Evolutionary conservation across 179 eudicot genomes (phyloP).

Genomic region (Heliamphora pulchella): DNA sequence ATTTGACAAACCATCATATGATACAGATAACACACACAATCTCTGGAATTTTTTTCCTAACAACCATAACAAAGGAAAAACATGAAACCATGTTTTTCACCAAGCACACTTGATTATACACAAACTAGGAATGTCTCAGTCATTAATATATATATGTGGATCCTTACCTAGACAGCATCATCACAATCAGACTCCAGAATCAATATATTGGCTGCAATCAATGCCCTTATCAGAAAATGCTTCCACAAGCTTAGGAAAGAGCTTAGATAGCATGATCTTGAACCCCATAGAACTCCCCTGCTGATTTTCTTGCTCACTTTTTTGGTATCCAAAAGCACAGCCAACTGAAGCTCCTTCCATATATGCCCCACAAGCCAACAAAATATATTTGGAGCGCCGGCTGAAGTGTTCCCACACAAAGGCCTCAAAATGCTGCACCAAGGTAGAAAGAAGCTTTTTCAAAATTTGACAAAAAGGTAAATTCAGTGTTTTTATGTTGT

Average conservation of each 20-base stretch:
- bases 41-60: no score
- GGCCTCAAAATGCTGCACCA: constrained; percentile 68
- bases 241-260: constrained; percentile 70
- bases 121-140: constrained; percentile 4
- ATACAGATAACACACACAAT: neutral
- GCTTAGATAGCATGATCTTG: constrained; percentile 89
- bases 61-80: constrained; percentile 8
- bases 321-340: constrained; percentile 22
- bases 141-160: neutral
- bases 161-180: neutral
- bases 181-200: constrained; percentile 19
- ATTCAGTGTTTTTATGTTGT: neutral
- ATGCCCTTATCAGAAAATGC: constrained; percentile 66
- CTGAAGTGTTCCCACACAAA: constrained; percentile 65
- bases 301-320: constrained; percentile 17
- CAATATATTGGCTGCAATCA: constrained; percentile 40
- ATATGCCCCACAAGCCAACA: constrained; percentile 68
- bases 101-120: constrained; percentile 11
- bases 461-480: neutral
- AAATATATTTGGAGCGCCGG: constrained; percentile 35
- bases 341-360: constrained; percentile 72
- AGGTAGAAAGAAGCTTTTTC: neutral
- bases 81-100: constrained; percentile 7
- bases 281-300: constrained; percentile 71
- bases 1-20: constrained; percentile 6